Evolutionary conservation across 805 yeast species (phyloP), one percentile per base, ranked within the genome.

Genomic region (fission yeast (Schizosaccharomyces pombe)): DNA sequence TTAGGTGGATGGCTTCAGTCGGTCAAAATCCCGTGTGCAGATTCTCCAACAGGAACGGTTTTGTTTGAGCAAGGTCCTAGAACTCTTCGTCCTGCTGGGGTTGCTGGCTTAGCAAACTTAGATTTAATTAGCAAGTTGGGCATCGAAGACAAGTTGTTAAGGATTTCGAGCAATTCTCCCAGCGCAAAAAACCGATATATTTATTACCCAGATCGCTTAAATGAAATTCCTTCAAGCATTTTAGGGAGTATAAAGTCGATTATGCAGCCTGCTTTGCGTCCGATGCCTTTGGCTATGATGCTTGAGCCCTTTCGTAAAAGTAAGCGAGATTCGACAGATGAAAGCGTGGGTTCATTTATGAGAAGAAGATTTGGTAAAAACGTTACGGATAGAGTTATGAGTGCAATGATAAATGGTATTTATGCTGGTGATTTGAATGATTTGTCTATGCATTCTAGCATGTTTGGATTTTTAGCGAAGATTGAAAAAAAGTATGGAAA

Each of bases 321-420:
- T 34, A 47, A 14, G 43, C 31, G 30, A 39, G 47, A 37, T 2
- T 26, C 8, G 11, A 55, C 37, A 19, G 96, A 87, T 62, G 95
- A 86, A 67, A 72, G 81, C 8, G 78, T 89, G 0, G 79, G 75
- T 49, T 68, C 73, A 2, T 85, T 85, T 61, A 63, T 87, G 34
- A 62, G 68, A 1, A 69, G 96, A 58, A 67, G 95, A 57, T 80
- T 86, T 63, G 87, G 87, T 2, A 69, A 70, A 6, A 61, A 62
- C 1, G 55, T 67, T 9, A 65, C 80, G 4, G 68, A 70, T 6
- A 79, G 83, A 53, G 66, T 89, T 12, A 67, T 82, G 22, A 82
- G 94, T 65, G 97, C 95, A 0, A 67, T 86, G 3, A 70, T 82
- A 63, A 85, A 86, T 62, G 98, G 98, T 0, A 78, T 91, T 0